Evolutionary conservation across 176 grass and related monocot species (phyloP).

Genomic region (Metroxylon sagu): DNA sequence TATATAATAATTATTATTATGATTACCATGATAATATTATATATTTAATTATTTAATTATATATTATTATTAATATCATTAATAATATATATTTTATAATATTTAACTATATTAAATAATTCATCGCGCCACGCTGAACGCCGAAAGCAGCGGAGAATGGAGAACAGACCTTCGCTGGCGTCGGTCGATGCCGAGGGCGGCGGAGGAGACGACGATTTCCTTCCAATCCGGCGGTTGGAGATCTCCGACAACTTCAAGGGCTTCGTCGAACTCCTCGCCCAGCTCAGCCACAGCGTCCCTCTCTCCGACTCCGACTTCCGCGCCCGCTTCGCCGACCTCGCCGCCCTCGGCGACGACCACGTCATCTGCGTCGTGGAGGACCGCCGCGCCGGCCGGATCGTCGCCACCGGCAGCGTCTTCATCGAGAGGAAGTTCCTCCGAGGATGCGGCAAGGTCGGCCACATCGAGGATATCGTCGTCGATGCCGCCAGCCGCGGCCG

Average conservation of each 20-base stretch:
- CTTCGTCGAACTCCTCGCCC: slow-evolving; percentile 3
- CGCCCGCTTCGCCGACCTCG: slow-evolving; percentile 5
- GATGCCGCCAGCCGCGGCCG: slow-evolving; percentile 40
- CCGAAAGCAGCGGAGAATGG: too few relatives aligned
- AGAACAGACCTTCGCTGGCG: too few relatives aligned
- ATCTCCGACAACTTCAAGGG: background rate
- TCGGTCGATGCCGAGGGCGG: background rate
- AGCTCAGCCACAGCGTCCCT: slow-evolving; percentile 18
- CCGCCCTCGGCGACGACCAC: slow-evolving; percentile 21
- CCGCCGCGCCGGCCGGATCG: slow-evolving; percentile 22
- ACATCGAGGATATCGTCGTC: slow-evolving; percentile 85
- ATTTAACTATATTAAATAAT: too few relatives aligned
- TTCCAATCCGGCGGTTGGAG: background rate
- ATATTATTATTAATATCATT: too few relatives aligned
- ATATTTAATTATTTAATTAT: too few relatives aligned
- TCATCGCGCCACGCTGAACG: too few relatives aligned
- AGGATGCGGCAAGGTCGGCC: slow-evolving; percentile 57
- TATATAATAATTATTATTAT: too few relatives aligned
- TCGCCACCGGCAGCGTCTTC: slow-evolving; percentile 75
- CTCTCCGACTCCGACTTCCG: slow-evolving; percentile 1
- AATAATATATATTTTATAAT: too few relatives aligned
- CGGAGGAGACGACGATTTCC: background rate
- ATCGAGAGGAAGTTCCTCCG: slow-evolving; percentile 86
- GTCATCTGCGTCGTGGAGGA: slow-evolving; percentile 72
- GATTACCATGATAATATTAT: too few relatives aligned